Conservation (phyloP, 139 green algal species). For the Dunaliella primolecta region DNA sequence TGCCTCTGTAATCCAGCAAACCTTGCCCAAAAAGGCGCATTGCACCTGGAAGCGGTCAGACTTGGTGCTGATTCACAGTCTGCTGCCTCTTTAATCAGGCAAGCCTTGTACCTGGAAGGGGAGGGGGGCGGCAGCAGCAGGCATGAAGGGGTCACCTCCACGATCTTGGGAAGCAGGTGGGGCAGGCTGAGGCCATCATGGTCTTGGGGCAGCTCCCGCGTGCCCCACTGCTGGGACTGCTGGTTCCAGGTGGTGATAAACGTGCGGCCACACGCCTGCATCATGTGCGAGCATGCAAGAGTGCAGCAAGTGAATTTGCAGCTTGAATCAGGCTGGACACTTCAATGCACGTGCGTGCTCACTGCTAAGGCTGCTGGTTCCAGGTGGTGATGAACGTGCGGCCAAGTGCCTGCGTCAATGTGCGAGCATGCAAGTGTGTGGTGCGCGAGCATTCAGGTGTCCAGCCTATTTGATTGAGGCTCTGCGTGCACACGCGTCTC, state of each 20-base stretch:
- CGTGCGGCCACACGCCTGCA: constrained; percentile 1
- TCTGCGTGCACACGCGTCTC: too few species aligned
- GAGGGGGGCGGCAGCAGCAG: neutral
- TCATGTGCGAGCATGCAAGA: too few species aligned
- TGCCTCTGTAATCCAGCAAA: too few species aligned
- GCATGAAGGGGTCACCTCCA: constrained; percentile 2
- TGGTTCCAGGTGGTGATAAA: constrained; percentile 5
- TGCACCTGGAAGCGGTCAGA: too few species aligned
- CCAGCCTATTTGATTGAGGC: too few species aligned
- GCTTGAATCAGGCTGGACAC: too few species aligned
- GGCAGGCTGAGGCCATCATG: constrained; percentile 4
- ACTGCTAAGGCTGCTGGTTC: neutral
- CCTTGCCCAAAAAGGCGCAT: too few species aligned
- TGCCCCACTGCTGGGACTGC: neutral
- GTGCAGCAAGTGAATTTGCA: too few species aligned
- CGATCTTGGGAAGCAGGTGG: constrained; percentile 3
- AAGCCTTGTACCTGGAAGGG: too few species aligned
- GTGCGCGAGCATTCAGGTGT: neutral
- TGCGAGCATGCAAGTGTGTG: neutral
- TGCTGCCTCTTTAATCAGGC: too few species aligned
- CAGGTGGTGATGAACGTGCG: constrained; percentile 9
- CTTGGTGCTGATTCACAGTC: too few species aligned
- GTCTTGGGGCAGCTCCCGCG: neutral
- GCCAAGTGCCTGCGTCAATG: neutral
- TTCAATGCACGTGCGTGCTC: too few species aligned